phyloP scores from a whole-genome alignment of 371 early-diverging fungal genomes.

The Mortierella sp. region DNA sequence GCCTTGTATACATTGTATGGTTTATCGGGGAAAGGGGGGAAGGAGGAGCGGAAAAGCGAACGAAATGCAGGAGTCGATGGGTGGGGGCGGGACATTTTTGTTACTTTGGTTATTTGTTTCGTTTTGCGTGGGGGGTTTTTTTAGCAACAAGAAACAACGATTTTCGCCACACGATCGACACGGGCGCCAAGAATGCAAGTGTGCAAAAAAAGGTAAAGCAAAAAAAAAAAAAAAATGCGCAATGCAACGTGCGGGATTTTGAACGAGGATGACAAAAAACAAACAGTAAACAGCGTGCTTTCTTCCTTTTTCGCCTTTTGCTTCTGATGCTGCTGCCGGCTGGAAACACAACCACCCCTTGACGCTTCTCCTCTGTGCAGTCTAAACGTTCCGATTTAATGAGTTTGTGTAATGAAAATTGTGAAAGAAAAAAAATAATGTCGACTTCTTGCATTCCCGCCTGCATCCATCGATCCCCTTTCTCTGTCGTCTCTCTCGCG shows the following conservation, averaged over 20 bases:
- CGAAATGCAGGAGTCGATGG: background rate
- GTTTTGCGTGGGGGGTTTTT: background rate
- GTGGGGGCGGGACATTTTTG: background rate
- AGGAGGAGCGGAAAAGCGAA: background rate
- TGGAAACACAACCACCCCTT: background rate
- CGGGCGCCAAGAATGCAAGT: background rate
- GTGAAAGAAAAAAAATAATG: background rate
- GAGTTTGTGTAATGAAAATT: background rate
- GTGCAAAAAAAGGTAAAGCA: background rate
- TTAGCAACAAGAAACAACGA: background rate
- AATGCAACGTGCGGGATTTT: background rate
- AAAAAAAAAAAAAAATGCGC: background rate
- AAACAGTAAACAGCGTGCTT: background rate
- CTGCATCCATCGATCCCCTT: background rate
- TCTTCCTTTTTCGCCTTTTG: background rate
- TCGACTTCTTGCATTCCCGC: background rate
- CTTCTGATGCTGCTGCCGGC: background rate
- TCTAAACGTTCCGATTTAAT: constrained; percentile 6
- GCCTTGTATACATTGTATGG: background rate
- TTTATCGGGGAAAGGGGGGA: background rate
- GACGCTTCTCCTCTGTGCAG: background rate
- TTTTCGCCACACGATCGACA: background rate
- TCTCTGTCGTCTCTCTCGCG: background rate
- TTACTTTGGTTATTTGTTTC: background rate
- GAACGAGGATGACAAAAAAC: background rate